Conservation (phyloP, 192 early-diverging fungal genomes). For the Paraglomus occultum region DNA sequence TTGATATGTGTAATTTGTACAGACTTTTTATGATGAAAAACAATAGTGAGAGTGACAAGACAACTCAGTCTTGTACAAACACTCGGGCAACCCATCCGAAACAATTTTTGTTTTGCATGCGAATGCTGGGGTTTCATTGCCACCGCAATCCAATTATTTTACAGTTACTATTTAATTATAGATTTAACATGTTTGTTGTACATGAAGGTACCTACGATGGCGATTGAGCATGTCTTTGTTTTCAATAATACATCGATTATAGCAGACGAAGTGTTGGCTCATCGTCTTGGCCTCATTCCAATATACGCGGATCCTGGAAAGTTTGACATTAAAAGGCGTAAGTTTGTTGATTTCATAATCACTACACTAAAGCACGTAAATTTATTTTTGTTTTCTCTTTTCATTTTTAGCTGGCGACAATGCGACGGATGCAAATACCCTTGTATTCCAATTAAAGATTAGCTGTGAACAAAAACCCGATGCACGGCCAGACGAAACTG, state of each 20-base stretch:
- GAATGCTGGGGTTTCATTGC: too few species aligned
- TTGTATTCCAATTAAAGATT: conserved; percentile 85
- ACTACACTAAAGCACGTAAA: neutral
- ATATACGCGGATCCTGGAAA: conserved; percentile 79
- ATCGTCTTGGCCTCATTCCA: conserved; percentile 90
- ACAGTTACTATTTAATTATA: too few species aligned
- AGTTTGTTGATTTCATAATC: neutral
- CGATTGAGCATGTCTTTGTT: conserved; percentile 91
- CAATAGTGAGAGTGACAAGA: too few species aligned
- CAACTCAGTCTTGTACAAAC: too few species aligned
- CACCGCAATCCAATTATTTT: too few species aligned
- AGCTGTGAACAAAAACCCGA: conserved; percentile 65
- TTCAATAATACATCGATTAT: conserved; percentile 90
- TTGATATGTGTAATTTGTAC: too few species aligned
- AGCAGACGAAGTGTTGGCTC: conserved; percentile 91
- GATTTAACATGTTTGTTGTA: too few species aligned
- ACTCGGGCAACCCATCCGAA: too few species aligned
- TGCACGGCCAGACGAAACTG: conserved; percentile 60
- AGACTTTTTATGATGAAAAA: too few species aligned
- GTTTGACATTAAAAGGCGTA: conserved; percentile 75
- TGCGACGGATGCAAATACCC: conserved; percentile 90
- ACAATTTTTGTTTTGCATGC: too few species aligned
- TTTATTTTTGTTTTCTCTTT: conserved; percentile 3
- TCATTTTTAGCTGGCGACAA: conserved; percentile 53
- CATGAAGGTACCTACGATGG: conserved; percentile 88